Evolutionary conservation across 352 stramenopile genomes (phyloP).

Genomic region (Pythium brachiatum): DNA sequence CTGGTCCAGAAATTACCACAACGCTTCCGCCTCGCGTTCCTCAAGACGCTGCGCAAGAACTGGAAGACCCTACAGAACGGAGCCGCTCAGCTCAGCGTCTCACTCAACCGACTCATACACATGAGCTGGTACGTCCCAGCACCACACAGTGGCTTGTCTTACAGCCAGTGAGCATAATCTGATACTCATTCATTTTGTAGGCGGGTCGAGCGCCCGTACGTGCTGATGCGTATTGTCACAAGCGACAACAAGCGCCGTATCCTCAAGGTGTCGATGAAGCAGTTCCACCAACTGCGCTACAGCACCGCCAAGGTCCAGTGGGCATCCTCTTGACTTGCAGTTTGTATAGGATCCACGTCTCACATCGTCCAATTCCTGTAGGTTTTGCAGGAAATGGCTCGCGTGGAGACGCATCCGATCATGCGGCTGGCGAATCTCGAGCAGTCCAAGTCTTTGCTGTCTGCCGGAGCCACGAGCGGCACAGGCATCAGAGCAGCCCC

Average conservation of each 20-base stretch:
- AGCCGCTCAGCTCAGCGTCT: not conserved
- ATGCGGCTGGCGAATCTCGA: slow-evolving; percentile 64
- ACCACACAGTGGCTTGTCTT: no score
- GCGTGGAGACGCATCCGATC: slow-evolving; percentile 71
- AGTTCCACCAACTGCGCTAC: slow-evolving; percentile 82
- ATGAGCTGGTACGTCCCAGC: slow-evolving; percentile 34
- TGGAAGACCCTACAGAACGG: slow-evolving; percentile 11
- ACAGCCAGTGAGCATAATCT: not conserved
- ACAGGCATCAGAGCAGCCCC: not conserved
- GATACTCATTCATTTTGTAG: no score
- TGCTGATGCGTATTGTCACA: slow-evolving; percentile 56
- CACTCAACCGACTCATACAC: slow-evolving; percentile 33
- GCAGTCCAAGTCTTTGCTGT: slow-evolving; percentile 3
- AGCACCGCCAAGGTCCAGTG: slow-evolving; percentile 47
- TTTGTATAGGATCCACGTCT: not conserved
- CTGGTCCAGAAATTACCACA: slow-evolving; percentile 39
- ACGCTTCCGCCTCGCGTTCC: slow-evolving; percentile 41
- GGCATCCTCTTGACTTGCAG: not conserved
- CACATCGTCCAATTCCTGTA: slow-evolving; percentile 8
- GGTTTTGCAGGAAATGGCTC: slow-evolving; percentile 74
- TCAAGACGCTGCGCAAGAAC: slow-evolving; percentile 34
- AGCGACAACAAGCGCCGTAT: slow-evolving; percentile 40
- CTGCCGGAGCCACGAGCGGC: not conserved
- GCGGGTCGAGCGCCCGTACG: slow-evolving; percentile 11
- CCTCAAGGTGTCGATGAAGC: slow-evolving; percentile 46